Conservation (phyloP, 371 early-diverging fungal genomes). For the Syncephalastrum contaminatum region DNA sequence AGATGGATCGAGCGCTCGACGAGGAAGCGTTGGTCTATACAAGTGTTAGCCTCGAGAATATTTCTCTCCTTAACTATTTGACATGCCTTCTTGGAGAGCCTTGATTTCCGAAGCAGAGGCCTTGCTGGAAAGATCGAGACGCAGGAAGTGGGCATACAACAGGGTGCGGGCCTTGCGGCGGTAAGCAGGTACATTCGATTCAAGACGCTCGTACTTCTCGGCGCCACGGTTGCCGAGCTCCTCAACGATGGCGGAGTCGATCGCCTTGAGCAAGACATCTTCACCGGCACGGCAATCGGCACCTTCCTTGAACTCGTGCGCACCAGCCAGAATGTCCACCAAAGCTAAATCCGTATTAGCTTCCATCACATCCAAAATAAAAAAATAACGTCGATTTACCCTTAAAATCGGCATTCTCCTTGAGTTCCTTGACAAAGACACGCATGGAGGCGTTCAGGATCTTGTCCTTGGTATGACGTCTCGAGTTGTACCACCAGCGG, state of each 20-base stretch:
- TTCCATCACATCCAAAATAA: neutral
- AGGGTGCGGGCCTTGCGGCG: constrained; percentile 77
- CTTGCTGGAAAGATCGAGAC: constrained; percentile 55
- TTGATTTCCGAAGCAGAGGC: constrained; percentile 8
- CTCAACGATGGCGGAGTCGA: constrained; percentile 55
- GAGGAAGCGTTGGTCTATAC: constrained; percentile 70
- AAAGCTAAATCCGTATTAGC: constrained; percentile 27
- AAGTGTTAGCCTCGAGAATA: neutral
- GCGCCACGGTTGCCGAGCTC: constrained; percentile 61
- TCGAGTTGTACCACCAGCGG: constrained; percentile 93
- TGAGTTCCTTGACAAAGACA: constrained; percentile 83
- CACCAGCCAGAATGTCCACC: constrained; percentile 66
- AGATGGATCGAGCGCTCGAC: constrained; percentile 72
- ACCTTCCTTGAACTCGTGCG: constrained; percentile 72
- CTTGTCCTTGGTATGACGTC: constrained; percentile 84
- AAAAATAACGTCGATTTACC: constrained; percentile 13
- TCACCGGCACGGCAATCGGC: constrained; percentile 52
- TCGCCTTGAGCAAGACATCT: constrained; percentile 41
- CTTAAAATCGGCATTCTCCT: constrained; percentile 64
- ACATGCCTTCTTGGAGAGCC: constrained; percentile 14
- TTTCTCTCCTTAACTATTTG: constrained; percentile 51
- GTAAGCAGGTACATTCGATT: constrained; percentile 36
- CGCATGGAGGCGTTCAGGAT: constrained; percentile 90
- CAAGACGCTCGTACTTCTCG: constrained; percentile 51
- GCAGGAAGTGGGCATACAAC: constrained; percentile 83